Evolutionary conservation across 176 grass and related monocot genomes (phyloP).

Genomic region (Olyra latifolia): DNA sequence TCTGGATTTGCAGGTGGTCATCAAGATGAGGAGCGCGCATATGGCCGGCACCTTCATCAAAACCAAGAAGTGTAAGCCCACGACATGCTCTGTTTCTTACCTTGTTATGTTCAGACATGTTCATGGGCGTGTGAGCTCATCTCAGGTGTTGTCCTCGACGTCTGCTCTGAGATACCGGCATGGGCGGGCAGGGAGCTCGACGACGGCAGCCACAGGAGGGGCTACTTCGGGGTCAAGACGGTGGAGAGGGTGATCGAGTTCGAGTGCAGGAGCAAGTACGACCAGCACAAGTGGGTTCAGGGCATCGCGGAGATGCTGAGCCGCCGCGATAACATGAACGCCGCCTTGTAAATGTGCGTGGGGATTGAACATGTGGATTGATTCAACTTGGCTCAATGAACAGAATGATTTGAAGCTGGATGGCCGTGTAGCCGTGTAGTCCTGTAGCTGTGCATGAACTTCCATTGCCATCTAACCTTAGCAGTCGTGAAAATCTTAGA

Average conservation of each 20-base stretch:
- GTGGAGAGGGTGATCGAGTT: slow-evolving; percentile 80
- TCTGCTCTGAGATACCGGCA: slow-evolving; percentile 62
- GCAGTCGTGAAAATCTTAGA: too few species aligned
- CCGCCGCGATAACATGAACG: slow-evolving; percentile 53
- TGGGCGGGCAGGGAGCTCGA: slow-evolving; percentile 87
- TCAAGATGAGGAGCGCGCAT: slow-evolving; percentile 90
- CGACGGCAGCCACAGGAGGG: slow-evolving; percentile 51
- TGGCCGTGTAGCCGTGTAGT: too few species aligned
- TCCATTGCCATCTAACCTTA: too few species aligned
- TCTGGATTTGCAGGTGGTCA: slow-evolving; percentile 47
- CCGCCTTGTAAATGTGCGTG: slow-evolving; percentile 14
- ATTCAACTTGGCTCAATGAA: too few species aligned
- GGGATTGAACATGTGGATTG: background rate
- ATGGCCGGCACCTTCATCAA: slow-evolving; percentile 92
- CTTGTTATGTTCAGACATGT: background rate
- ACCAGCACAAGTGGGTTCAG: slow-evolving; percentile 67
- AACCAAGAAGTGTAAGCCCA: slow-evolving; percentile 79
- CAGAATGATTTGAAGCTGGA: too few species aligned
- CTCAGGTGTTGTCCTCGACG: slow-evolving; percentile 65
- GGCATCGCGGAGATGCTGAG: slow-evolving; percentile 74
- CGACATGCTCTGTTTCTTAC: background rate
- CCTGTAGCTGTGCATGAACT: too few species aligned
- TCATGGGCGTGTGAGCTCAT: background rate
- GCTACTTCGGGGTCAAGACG: slow-evolving; percentile 83
- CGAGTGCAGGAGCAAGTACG: slow-evolving; percentile 73